Evolutionary conservation across 352 stramenopile species (phyloP), one percentile per base, ranked within the genome.

Genomic region (Globisporangium okanoganense): DNA sequence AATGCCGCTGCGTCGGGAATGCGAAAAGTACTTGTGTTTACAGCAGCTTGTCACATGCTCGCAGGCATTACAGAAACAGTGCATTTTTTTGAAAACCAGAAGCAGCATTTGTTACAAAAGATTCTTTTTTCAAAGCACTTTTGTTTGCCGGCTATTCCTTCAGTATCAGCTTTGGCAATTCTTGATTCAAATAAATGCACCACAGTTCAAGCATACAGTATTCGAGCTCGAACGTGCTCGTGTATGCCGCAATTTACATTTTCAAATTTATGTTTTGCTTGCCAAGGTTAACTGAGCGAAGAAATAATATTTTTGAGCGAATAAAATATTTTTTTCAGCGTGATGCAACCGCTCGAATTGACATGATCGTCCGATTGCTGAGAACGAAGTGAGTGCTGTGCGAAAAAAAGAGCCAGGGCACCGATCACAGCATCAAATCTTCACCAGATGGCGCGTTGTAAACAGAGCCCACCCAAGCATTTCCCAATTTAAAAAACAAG

Each of bases 21-120:
- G 6, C n/a, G 48, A 54, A 38, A 54, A 16, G 0, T 12, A 13
- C 47, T 53, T 57, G n/a, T 57, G 51, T 45, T 57, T 57, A 57
- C 51, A 57, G n/a, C 18, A n/a, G n/a, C 12, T 31, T 57, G 31
- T 31, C 33, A 44, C 51, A 22, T 3, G 13, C 33, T 2, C 20
- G 22, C 44, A 51, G 14, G 50, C 14, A 56, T 27, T 27, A 43
- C 33, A 13, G 5, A 56, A 56, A 51, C 29, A 51, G 44, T 31
- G 44, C 22, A 2, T 29, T 13, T 29, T 51, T 20, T 8, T 29
- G 0, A 22, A 33, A 51, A 51, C 20, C 9, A 25, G n/a, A n/a
- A n/a, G n/a, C n/a, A n/a, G n/a, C n/a, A n/a, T n/a, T n/a, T n/a
- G n/a, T n/a, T n/a, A n/a, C n/a, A n/a, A n/a, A n/a, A n/a, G n/a